phyloP scores from a whole-genome alignment of 495 filamentous ascomycete genomes.

The Sporormia fimetaria region DNA sequence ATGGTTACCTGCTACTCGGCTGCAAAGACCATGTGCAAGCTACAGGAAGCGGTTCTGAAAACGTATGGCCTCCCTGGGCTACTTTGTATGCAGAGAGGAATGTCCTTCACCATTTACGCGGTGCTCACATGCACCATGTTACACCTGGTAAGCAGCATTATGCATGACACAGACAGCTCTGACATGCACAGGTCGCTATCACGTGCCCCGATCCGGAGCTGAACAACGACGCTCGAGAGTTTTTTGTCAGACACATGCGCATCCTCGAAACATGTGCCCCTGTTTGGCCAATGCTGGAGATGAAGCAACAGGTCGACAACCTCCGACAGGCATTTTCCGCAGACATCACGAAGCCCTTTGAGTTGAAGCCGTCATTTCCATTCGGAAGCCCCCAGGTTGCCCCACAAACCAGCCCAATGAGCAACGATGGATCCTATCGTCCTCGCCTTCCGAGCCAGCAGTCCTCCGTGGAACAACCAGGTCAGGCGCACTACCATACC shows the following conservation, averaged over 20 bases:
- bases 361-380: slow-evolving; percentile 77
- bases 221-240: slow-evolving; percentile 74
- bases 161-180: background rate
- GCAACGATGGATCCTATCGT: slow-evolving; percentile 28
- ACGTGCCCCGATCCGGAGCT: slow-evolving; percentile 89
- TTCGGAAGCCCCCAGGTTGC: slow-evolving; percentile 66
- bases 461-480: slow-evolving; percentile 38
- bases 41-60: slow-evolving; percentile 78
- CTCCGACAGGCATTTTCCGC: slow-evolving; percentile 88
- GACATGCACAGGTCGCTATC: slow-evolving; percentile 59
- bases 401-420: slow-evolving; percentile 22
- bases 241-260: slow-evolving; percentile 90
- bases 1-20: slow-evolving; percentile 79
- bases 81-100: slow-evolving; percentile 85
- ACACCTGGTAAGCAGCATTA: slow-evolving; percentile 60
- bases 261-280: slow-evolving; percentile 77
- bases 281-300: slow-evolving; percentile 84
- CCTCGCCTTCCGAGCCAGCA: slow-evolving; percentile 26
- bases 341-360: slow-evolving; percentile 73
- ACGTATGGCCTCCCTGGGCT: slow-evolving; percentile 70
- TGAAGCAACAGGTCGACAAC: slow-evolving; percentile 82
- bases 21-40: slow-evolving; percentile 74
- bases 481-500: slow-evolving; percentile 61
- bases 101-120: slow-evolving; percentile 91
- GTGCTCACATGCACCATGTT: slow-evolving; percentile 89